phyloP scores from a whole-genome alignment of 495 filamentous ascomycete genomes.

The Chaetomidium leptoderma region DNA sequence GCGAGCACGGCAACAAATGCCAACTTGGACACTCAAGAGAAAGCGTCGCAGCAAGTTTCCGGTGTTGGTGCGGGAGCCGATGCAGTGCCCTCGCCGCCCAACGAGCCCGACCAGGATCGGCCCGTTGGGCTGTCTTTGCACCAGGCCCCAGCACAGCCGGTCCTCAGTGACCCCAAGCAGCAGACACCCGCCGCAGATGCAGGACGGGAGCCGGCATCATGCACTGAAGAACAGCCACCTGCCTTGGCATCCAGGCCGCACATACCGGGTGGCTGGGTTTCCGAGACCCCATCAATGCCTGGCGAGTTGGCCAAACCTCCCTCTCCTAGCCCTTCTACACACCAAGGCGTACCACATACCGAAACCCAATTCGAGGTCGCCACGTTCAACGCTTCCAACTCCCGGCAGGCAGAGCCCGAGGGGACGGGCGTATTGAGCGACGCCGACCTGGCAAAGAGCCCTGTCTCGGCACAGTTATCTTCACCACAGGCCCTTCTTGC shows the following conservation, averaged over 20 bases:
- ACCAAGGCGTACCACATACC: constrained; percentile 10
- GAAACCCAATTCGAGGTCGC: constrained; percentile 6
- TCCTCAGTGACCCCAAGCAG: constrained; percentile 7
- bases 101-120: constrained; percentile 4
- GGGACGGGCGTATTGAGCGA: background rate
- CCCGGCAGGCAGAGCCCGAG: background rate
- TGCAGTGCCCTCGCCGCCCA: constrained; percentile 13
- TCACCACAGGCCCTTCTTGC: constrained; percentile 7
- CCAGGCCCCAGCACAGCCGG: constrained; percentile 14
- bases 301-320: constrained; percentile 25
- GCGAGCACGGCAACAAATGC: background rate
- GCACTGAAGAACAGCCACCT: constrained; percentile 7
- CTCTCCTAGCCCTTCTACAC: constrained; percentile 11
- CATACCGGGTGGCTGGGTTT: constrained; percentile 63
- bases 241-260: constrained; percentile 42
- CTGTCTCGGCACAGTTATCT: background rate
- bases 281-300: constrained; percentile 46
- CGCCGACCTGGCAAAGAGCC: background rate
- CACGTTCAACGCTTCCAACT: background rate
- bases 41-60: background rate
- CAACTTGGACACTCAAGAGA: background rate
- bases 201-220: constrained; percentile 20
- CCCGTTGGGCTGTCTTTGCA: constrained; percentile 11
- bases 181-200: constrained; percentile 16
- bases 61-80: constrained; percentile 8